Evolutionary conservation across 177 flowering plant species (phyloP), one percentile per base, ranked within the genome.

Genomic region (Vitis hybrid): DNA sequence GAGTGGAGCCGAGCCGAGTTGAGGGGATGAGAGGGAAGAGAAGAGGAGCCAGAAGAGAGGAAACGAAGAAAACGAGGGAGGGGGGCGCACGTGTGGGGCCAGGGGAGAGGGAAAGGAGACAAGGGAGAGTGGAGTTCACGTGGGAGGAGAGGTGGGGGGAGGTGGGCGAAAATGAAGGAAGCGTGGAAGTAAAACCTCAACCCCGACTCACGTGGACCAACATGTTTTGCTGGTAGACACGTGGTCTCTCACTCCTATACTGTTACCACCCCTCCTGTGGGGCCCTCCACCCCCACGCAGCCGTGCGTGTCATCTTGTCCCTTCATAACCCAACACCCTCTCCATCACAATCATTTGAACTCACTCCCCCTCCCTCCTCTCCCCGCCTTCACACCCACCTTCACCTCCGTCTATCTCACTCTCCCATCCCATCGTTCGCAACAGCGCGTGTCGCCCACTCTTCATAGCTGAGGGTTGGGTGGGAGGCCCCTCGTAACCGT

Each of bases 231-330:
- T 56, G 51, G 56, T 64, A 61, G 17, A 64, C 82, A 80, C 87
- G 85, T 83, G 83, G 73, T 23, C 54, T 13, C 56, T 49, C 62
- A 56, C 55, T 26, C 54, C 60, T 50, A 56, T 26, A 18, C 2
- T 26, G 61, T 56, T 17, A 63, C 59, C 23, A 65, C 64, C 65
- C 69, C 79, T 73, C 68, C 23, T 21, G 79, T 77, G 78, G 81
- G 81, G n/a, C 80, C 76, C 75, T 56, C 70, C 5, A 26, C 68
- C 48, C 18, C n/a, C 69, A 51, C 73, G 21, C 69, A 66, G 73
- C 68, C 83, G 82, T 72, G 89, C 90, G 79, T 88, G 87, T 82
- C 81, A 68, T 75, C 51, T 66, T 86, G 91, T 90, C 79, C 76
- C 83, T 74, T 48, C 74, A 15, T 60, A 10, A 45, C 75, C 89